Conservation (phyloP, 2,329 filamentous ascomycete genomes). For the Monosporascus ibericus region DNA sequence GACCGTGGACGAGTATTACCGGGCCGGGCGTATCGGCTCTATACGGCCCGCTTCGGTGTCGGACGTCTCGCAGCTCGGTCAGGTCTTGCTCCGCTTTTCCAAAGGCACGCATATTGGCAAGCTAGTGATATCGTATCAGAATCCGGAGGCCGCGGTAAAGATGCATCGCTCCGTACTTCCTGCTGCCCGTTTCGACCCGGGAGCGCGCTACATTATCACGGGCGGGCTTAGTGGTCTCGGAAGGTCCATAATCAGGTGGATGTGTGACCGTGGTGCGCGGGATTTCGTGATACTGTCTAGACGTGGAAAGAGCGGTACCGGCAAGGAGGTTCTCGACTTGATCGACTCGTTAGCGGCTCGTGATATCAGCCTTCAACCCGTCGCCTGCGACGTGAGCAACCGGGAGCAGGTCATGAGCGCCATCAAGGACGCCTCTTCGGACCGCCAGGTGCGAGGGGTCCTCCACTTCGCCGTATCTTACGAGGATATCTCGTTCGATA, state of each 20-base stretch:
- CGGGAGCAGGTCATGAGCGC: not conserved
- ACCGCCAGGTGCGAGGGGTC: conserved; percentile 13
- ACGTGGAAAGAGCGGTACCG: conserved; percentile 2
- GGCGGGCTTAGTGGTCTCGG: conserved; percentile 15
- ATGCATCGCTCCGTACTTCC: not conserved
- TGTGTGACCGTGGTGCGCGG: conserved; percentile 16
- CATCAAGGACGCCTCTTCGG: not conserved
- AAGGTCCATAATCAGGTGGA: conserved; percentile 12
- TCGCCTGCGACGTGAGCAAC: not conserved
- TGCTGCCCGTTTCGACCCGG: conserved; percentile 10
- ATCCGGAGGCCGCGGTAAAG: conserved; percentile 4
- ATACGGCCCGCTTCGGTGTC: conserved; percentile 1
- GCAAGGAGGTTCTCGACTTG: not conserved
- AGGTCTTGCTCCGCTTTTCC: conserved; percentile 8
- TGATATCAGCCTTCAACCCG: not conserved
- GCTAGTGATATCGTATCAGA: conserved; percentile 10
- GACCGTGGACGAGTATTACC: conserved; percentile 6
- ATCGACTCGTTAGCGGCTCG: not conserved
- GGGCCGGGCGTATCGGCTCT: conserved; percentile 4
- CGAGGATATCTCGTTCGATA: conserved; percentile 5
- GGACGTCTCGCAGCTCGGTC: conserved; percentile 8
- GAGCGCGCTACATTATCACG: conserved; percentile 14
- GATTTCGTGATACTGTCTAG: conserved; percentile 16
- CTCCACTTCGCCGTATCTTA: conserved; percentile 2
- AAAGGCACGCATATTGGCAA: conserved; percentile 19